Base-by-base conservation (phyloP, 2,329 filamentous ascomycete genomes). In the Cylindrodendrum hubeiense region DNA sequence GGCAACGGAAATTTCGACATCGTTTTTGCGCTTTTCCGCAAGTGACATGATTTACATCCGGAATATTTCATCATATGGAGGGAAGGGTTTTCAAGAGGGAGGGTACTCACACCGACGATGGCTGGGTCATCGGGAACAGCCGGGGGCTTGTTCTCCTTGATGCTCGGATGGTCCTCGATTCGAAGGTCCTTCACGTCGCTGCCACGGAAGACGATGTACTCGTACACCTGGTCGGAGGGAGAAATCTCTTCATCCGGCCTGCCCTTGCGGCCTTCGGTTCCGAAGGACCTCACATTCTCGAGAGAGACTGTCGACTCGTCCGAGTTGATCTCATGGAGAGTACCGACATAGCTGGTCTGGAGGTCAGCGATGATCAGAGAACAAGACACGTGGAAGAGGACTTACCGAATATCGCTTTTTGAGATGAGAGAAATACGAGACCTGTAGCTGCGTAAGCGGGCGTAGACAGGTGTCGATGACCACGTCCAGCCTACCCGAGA, bases 1-100 rank as follows among this genome's bases (percentile, higher is more conserved):
- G 95, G 94, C 95, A 98, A 97, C 95, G 94, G 95, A 97, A 91
- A 92, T 91, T 89, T 97, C 95, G 91, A 97, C 95, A 97, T 85
- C 88, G 87, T 91, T 94, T 89, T 90, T 97, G 94, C 94, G 94
- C 94, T 92, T 91, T 92, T 92, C 92, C 91, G 91, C 90, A 87
- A 87, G 89, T 88, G 85, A 86, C 78, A 86, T 87, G 83, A 82
- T 97, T 97, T 93, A 96, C 93, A 97, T 97, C 95, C 95, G 94
- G 88, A 91, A 93, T 97, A 84, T 84, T 96, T 97, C 93, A 94
- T 97, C 95, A 97, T 89, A 75, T 74, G 80, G 83, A 61, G 63
- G 51, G 22, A 49, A 37, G 43, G 60, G 56, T 51, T 62, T 61
- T 41, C 19, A 24, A 43, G 56, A 57, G 46, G 65, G 49, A 30